phyloP scores from a whole-genome alignment of 1,284 basidiomycete species.

The Vanrija pseudolonga region DNA sequence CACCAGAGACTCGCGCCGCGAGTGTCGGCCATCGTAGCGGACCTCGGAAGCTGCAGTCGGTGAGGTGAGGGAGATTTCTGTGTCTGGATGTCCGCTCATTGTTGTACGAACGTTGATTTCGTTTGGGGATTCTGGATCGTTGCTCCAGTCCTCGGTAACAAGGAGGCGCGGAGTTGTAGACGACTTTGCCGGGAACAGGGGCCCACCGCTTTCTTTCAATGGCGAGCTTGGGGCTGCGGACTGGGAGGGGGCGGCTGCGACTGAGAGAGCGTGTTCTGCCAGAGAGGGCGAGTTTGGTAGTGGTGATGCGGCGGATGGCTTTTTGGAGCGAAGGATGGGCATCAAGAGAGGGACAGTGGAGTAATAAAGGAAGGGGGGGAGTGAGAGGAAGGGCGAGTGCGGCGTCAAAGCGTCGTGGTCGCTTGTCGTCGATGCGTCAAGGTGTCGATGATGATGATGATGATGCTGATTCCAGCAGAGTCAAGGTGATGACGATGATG shows the following conservation, averaged over 20 bases:
- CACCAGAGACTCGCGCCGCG: slow-evolving; percentile 24
- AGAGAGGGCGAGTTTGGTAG: no score
- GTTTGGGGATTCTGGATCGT: slow-evolving; percentile 14
- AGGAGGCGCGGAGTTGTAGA: slow-evolving; percentile 33
- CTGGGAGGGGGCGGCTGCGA: no score
- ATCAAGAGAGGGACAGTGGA: neutral
- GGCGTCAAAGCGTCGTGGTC: no score
- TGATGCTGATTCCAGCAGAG: neutral
- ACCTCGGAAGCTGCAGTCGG: slow-evolving; percentile 3
- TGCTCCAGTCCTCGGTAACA: slow-evolving; percentile 33
- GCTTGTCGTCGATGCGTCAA: neutral
- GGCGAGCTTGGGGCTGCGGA: no score
- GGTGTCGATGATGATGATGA: neutral
- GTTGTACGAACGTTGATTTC: no score
- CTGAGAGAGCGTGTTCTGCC: no score
- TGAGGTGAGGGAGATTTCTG: neutral
- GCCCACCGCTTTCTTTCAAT: no score
- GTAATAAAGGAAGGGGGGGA: no score
- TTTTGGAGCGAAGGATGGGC: neutral
- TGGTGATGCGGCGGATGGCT: neutral
- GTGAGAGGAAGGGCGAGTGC: neutral
- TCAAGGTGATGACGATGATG: no score
- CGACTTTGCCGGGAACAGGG: neutral
- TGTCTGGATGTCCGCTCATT: neutral
- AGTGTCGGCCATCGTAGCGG: slow-evolving; percentile 6